These are phyloP conservation scores for Populus hybrid DNA, from an alignment of 441 rosid species.

Conservation along the genomic window DNA sequence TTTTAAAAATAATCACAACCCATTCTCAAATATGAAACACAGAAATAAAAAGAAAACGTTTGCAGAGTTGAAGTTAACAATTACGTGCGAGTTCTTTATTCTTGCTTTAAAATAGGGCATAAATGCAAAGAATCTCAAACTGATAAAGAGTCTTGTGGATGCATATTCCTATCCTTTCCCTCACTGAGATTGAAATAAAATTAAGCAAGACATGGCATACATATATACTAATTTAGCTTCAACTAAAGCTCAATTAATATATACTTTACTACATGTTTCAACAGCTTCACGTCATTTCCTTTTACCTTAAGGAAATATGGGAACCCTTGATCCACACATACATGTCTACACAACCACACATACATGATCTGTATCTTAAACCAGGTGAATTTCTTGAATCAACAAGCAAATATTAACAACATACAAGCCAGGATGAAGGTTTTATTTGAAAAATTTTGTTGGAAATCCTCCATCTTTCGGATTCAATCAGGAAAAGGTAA, in stretches of 20 bases:
- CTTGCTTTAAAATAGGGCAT: not conserved
- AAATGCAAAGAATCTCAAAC: not conserved
- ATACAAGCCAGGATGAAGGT: not conserved
- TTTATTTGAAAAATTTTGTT: not conserved
- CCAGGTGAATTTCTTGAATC: not conserved
- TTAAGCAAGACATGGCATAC: not conserved
- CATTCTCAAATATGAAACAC: too few species aligned
- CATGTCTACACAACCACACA: not conserved
- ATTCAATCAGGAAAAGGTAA: constrained; percentile 23
- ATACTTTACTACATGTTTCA: not conserved
- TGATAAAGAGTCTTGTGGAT: too few species aligned
- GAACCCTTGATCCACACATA: not conserved
- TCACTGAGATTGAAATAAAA: not conserved
- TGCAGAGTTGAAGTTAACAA: too few species aligned
- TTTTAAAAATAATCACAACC: too few species aligned
- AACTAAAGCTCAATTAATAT: too few species aligned
- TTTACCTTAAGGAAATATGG: not conserved
- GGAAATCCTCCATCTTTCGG: constrained; percentile 4
- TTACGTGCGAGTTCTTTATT: too few species aligned
- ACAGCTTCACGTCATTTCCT: not conserved
- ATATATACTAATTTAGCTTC: too few species aligned
- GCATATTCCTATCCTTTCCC: not conserved
- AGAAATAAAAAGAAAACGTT: too few species aligned
- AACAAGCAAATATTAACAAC: not conserved
- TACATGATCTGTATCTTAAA: not conserved